Conservation (phyloP, 75 land plant genomes). For the Pinus taeda region DNA sequence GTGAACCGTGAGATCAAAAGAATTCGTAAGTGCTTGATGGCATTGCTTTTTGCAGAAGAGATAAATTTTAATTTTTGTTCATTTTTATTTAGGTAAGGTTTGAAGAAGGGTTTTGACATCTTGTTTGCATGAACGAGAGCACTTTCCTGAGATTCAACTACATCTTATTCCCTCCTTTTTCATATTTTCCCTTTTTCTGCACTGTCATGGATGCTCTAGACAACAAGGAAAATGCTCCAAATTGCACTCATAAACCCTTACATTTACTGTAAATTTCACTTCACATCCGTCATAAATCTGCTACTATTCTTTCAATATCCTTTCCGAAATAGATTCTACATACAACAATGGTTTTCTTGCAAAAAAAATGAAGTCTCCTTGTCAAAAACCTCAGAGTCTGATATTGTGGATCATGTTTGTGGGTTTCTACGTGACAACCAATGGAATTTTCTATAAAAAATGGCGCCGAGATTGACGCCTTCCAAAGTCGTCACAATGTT, state of each 20-base stretch:
- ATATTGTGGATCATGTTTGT: neutral
- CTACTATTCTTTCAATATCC: neutral
- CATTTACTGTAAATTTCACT: neutral
- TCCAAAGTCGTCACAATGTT: neutral
- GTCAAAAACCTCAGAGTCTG: conserved; percentile 1
- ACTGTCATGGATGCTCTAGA: neutral
- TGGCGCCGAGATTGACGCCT: neutral
- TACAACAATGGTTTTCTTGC: neutral
- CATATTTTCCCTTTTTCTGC: too few relatives aligned
- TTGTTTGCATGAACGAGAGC: too few relatives aligned
- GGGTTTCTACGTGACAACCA: neutral
- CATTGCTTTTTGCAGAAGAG: too few relatives aligned
- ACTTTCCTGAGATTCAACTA: too few relatives aligned
- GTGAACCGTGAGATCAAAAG: too few relatives aligned
- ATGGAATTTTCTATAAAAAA: neutral
- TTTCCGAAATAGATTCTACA: neutral
- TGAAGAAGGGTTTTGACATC: too few relatives aligned
- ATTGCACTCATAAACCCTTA: neutral
- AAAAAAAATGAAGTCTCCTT: conserved; percentile 1
- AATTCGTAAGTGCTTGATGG: too few relatives aligned
- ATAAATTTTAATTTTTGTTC: too few relatives aligned
- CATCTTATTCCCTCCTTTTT: too few relatives aligned
- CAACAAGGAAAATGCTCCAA: neutral
- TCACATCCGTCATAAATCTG: neutral
- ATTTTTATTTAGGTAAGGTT: too few relatives aligned